phyloP scores from a whole-genome alignment of 495 filamentous ascomycete genomes.

The Hyphodiscus hymeniophilus region DNA sequence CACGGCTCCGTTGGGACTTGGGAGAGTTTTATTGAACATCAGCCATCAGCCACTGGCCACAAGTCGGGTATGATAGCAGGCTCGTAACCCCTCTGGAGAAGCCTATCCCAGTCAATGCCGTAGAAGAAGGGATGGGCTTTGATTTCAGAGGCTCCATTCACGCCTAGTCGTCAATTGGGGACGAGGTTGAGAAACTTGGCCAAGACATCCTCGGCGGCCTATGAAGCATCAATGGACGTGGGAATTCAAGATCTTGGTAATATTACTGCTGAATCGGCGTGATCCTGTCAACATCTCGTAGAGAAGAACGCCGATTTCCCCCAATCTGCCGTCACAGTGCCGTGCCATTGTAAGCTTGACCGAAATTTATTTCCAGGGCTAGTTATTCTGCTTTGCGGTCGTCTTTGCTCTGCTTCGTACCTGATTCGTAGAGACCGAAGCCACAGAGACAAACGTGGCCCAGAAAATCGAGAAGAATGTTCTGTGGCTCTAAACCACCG shows the following conservation, averaged over 20 bases:
- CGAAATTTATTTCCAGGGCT: constrained; percentile 88
- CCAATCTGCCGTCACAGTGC: constrained; percentile 98
- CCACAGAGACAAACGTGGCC: constrained; percentile 77
- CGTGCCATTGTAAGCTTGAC: constrained; percentile 99
- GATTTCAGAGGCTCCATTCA: constrained; percentile 90
- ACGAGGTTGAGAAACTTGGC: constrained; percentile 82
- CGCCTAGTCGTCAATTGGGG: constrained; percentile 74
- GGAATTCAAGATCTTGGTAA: constrained; percentile 85
- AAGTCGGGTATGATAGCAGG: constrained; percentile 85
- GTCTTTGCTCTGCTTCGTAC: constrained; percentile 92
- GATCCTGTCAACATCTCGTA: constrained; percentile 98
- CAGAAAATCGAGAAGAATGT: constrained; percentile 75
- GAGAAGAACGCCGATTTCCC: constrained; percentile 95
- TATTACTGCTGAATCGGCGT: constrained; percentile 95
- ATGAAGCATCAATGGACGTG: constrained; percentile 62
- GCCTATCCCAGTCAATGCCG: constrained; percentile 92
- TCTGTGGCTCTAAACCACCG: constrained; percentile 78
- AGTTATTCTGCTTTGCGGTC: constrained; percentile 96
- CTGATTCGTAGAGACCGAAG: constrained; percentile 89
- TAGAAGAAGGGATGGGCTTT: constrained; percentile 97
- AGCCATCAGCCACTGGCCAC: too few species aligned
- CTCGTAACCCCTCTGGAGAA: constrained; percentile 92
- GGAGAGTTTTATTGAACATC: too few species aligned
- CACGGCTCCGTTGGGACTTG: too few species aligned
- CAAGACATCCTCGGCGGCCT: constrained; percentile 82